Percentiles rank a stretch among this genome's conserved stretches.
These are phyloP conservation scores for Areca catechu DNA, from an alignment of 176 grass and related monocot genomes.

Conservation along the genomic window DNA sequence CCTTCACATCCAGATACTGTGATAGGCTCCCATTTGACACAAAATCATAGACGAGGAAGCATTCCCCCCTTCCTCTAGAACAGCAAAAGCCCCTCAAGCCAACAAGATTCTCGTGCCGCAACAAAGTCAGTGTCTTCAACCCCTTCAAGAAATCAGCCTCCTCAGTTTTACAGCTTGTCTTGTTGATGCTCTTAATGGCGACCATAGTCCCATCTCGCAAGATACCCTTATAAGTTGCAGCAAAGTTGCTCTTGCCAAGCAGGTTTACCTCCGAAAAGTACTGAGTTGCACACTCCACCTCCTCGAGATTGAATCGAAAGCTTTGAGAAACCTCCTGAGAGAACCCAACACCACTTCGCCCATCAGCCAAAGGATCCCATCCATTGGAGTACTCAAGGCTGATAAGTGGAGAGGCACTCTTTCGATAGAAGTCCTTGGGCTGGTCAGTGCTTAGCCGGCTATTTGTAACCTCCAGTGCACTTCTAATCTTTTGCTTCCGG, in stretches of 20 bases:
- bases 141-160: conserved; percentile 65
- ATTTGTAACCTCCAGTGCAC: conserved; percentile 27
- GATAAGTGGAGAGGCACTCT: conserved; percentile 33
- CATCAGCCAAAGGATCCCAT: conserved; percentile 44
- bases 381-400: conserved; percentile 20
- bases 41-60: conserved; percentile 71
- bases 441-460: too few species aligned
- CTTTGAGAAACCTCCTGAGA: conserved; percentile 44
- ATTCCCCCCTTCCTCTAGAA: conserved; percentile 57
- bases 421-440: conserved; percentile 32
- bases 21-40: conserved; percentile 56
- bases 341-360: conserved; percentile 23
- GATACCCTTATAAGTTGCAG: conserved; percentile 43
- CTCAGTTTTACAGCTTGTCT: conserved; percentile 69
- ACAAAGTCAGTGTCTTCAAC: conserved; percentile 33
- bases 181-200: conserved; percentile 64
- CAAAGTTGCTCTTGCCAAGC: conserved; percentile 46
- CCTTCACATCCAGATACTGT: conserved; percentile 45
- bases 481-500: conserved; percentile 64
- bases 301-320: conserved; percentile 61
- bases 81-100: conserved; percentile 57
- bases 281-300: conserved; percentile 70
- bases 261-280: conserved; percentile 55
- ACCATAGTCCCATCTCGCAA: conserved; percentile 50
- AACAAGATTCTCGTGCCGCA: conserved; percentile 73